phyloP scores from a whole-genome alignment of 306 rosid species.

The Glycine latifolia region DNA sequence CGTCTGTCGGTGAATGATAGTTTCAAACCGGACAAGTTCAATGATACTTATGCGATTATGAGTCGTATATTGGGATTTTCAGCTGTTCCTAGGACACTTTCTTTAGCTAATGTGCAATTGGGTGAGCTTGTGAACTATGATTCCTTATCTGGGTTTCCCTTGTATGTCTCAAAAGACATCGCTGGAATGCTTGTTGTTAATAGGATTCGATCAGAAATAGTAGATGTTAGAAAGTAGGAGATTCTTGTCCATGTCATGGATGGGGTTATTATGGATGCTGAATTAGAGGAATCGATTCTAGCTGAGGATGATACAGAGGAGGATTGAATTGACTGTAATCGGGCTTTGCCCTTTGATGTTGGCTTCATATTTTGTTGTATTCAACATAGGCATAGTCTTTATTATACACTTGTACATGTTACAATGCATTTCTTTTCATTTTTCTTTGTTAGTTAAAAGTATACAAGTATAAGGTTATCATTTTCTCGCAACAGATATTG shows the following conservation, averaged over 20 bases:
- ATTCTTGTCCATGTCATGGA: conserved; percentile 78
- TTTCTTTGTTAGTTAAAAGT: neutral
- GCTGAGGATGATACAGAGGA: conserved; percentile 55
- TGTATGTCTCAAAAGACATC: conserved; percentile 62
- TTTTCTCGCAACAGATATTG: neutral
- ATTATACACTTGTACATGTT: neutral
- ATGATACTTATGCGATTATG: conserved; percentile 72
- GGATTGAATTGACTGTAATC: conserved; percentile 31
- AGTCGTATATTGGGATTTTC: conserved; percentile 82
- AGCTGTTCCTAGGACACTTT: conserved; percentile 63
- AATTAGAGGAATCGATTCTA: conserved; percentile 68
- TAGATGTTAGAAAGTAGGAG: conserved; percentile 62
- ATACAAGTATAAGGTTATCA: neutral
- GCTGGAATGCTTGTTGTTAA: conserved; percentile 79
- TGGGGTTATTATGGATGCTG: conserved; percentile 89
- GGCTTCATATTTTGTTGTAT: neutral
- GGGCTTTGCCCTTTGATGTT: neutral
- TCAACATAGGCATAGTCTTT: neutral
- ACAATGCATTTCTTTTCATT: neutral
- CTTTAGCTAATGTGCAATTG: conserved; percentile 53
- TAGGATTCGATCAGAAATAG: conserved; percentile 63
- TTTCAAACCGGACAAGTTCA: conserved; percentile 60
- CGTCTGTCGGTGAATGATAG: conserved; percentile 54
- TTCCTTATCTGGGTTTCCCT: conserved; percentile 76
- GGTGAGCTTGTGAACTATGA: conserved; percentile 65